These are phyloP conservation scores for Sporothrix protearum DNA, from an alignment of 2,329 filamentous ascomycete species.

Conservation along the genomic window DNA sequence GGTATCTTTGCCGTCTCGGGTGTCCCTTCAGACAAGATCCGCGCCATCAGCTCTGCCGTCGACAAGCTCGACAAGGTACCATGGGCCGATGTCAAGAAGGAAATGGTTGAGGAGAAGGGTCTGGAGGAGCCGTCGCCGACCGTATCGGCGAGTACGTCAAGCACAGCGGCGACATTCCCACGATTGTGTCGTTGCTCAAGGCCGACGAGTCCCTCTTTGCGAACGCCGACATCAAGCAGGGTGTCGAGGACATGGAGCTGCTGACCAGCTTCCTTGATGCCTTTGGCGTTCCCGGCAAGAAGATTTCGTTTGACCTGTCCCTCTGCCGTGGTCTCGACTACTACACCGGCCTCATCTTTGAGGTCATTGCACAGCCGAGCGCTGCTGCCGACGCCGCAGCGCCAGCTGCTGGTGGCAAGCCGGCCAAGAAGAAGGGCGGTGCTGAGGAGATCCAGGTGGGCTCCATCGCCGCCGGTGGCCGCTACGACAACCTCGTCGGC, in stretches of 20 bases:
- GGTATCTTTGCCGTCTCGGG: constrained; percentile 89
- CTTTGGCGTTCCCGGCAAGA: constrained; percentile 63
- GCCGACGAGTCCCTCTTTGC: constrained; percentile 63
- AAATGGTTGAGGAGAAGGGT: constrained; percentile 92
- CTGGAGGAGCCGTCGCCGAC: constrained; percentile 74
- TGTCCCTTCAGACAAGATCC: constrained; percentile 80
- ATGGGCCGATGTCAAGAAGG: constrained; percentile 83
- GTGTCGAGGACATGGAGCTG: constrained; percentile 74
- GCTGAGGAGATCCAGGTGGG: constrained; percentile 60
- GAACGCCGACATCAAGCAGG: constrained; percentile 73
- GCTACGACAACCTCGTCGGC: constrained; percentile 88
- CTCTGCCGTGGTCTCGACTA: constrained; percentile 66
- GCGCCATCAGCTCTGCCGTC: constrained; percentile 85
- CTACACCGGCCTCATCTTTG: constrained; percentile 79
- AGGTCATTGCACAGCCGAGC: constrained; percentile 51
- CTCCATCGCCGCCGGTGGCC: constrained; percentile 82
- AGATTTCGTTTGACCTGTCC: constrained; percentile 83
- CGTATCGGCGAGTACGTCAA: constrained; percentile 79
- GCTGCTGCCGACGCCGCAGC: constrained; percentile 34
- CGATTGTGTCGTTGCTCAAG: constrained; percentile 70
- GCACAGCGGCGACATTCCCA: constrained; percentile 34
- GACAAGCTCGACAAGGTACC: constrained; percentile 92
- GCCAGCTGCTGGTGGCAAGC: constrained; percentile 29
- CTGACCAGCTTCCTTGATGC: constrained; percentile 79
- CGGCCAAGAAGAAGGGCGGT: constrained; percentile 21